Evolutionary conservation across 2,329 filamentous ascomycete species (phyloP).

Genomic region (Aspergillus arachidicola): DNA sequence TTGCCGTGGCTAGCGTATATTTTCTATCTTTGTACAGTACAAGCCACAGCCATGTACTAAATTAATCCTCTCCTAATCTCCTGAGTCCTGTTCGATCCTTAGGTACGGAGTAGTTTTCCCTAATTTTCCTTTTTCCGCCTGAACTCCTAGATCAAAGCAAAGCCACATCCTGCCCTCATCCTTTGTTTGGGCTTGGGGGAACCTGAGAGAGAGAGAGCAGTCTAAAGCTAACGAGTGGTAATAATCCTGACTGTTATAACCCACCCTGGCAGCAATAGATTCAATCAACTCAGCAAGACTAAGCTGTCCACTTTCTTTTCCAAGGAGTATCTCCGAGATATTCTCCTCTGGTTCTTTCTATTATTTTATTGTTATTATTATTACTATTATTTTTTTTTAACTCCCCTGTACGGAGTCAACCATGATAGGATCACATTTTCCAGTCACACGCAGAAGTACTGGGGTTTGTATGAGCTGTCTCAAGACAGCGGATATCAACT

Average conservation of each 20-base stretch:
- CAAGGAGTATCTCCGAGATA: not conserved
- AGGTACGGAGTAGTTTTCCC: not conserved
- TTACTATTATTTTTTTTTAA: not conserved
- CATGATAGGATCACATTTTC: slow-evolving; percentile 9
- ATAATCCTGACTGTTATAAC: not conserved
- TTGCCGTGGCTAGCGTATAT: not conserved
- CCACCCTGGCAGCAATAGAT: not conserved
- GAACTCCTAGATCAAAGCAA: not conserved
- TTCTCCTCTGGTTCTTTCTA: not conserved
- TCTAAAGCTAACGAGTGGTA: not conserved
- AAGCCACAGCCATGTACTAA: not conserved
- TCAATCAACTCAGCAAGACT: not conserved
- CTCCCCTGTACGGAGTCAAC: not conserved
- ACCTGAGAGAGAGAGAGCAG: not conserved
- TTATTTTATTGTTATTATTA: not conserved
- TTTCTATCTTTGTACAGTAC: not conserved
- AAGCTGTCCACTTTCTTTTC: not conserved
- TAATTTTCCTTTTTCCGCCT: not conserved
- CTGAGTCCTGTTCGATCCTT: not conserved
- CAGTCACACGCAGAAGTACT: slow-evolving; percentile 11
- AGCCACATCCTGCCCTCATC: slow-evolving; percentile 2
- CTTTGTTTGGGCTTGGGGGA: not conserved
- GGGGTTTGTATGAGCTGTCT: slow-evolving; percentile 4
- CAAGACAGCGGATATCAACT: not conserved
- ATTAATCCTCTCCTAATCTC: not conserved